phyloP scores from a whole-genome alignment of 2,329 filamentous ascomycete species.

The Cladophialophora chaetospira region DNA sequence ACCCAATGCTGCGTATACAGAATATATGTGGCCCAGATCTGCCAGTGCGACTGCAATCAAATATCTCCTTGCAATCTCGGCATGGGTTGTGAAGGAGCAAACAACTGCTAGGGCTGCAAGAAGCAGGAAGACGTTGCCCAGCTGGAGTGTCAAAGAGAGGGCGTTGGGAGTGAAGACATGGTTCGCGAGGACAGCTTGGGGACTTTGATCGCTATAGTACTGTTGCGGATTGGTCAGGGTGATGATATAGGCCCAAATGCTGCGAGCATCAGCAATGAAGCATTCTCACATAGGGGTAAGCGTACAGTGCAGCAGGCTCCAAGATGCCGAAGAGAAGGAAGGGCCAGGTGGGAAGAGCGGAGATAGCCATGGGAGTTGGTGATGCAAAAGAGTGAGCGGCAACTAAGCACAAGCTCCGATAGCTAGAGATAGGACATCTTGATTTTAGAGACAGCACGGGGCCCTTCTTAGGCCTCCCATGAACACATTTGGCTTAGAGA shows the following conservation, averaged over 20 bases:
- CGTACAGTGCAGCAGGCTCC: slow-evolving; percentile 69
- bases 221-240: slow-evolving; percentile 59
- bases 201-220: slow-evolving; percentile 66
- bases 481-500: neutral
- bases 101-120: slow-evolving; percentile 66
- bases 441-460: too few relatives aligned
- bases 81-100: slow-evolving; percentile 64
- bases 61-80: slow-evolving; percentile 67
- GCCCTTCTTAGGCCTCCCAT: too few relatives aligned
- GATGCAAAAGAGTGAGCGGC: neutral
- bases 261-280: slow-evolving; percentile 38
- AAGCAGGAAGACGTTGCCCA: slow-evolving; percentile 70
- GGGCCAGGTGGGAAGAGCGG: slow-evolving; percentile 65
- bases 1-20: slow-evolving; percentile 63
- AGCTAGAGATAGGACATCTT: too few relatives aligned
- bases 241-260: slow-evolving; percentile 58
- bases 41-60: slow-evolving; percentile 65
- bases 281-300: neutral
- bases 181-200: slow-evolving; percentile 40
- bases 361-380: slow-evolving; percentile 51
- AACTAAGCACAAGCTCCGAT: neutral
- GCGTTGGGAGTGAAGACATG: slow-evolving; percentile 45
- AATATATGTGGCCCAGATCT: slow-evolving; percentile 68
- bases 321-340: slow-evolving; percentile 67
- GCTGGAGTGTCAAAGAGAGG: slow-evolving; percentile 64